A percentile compares a stretch with the other conserved stretches of the same genome.
phyloP scores from a whole-genome alignment of 192 early-diverging fungal genomes.

The Gryganskiella cystojenkinii region DNA sequence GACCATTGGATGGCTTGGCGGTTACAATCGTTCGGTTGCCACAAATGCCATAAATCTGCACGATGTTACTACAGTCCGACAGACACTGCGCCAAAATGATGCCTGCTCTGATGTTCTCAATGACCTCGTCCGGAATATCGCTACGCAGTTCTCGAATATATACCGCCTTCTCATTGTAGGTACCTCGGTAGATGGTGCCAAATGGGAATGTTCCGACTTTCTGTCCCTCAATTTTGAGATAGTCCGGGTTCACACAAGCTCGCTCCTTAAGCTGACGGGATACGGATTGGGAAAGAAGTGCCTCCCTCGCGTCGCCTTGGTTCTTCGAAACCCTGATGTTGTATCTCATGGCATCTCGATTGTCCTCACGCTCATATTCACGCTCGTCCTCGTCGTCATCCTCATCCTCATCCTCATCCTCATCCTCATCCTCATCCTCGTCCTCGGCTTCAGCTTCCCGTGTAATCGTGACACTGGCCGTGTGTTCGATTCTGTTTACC shows the following conservation, averaged over 20 bases:
- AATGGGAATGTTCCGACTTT: slow-evolving; percentile 7
- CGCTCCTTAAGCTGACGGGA: background rate
- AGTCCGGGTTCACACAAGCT: slow-evolving; percentile 9
- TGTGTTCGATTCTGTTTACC: slow-evolving; percentile 11
- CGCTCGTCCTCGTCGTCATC: background rate
- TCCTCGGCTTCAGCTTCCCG: background rate
- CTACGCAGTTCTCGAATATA: slow-evolving; percentile 3
- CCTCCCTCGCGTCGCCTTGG: background rate
- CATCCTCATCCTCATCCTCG: slow-evolving; percentile 9
- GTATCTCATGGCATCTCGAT: slow-evolving; percentile 1
- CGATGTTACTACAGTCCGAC: slow-evolving; percentile 13
- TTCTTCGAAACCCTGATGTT: slow-evolving; percentile 1
- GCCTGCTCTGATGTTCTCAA: slow-evolving; percentile 1
- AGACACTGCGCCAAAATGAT: slow-evolving; percentile 8
- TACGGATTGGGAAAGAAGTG: background rate
- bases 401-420: slow-evolving; percentile 6
- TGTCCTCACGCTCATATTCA: slow-evolving; percentile 6
- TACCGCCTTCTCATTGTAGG: slow-evolving; percentile 8
- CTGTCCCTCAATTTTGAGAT: slow-evolving; percentile 3
- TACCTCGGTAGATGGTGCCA: slow-evolving; percentile 20
- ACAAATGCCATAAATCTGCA: slow-evolving; percentile 14
- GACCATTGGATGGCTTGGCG: slow-evolving; percentile 5
- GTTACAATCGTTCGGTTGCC: slow-evolving; percentile 7
- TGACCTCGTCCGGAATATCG: background rate
- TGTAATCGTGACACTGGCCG: background rate